Conservation (phyloP, 352 stramenopile genomes). For the Globisporangium echinulatum region DNA sequence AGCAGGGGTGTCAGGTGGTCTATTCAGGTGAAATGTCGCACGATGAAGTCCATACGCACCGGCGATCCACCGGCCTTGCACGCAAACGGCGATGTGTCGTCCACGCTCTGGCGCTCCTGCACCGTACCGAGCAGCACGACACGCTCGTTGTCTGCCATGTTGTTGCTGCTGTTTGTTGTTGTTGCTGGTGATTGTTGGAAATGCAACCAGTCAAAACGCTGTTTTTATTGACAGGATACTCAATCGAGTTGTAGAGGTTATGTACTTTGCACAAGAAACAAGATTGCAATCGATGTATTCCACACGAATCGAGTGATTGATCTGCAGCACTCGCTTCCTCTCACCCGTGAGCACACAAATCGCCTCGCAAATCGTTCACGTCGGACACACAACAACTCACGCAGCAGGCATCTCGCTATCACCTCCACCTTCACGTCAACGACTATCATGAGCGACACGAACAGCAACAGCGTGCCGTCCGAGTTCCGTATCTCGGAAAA, state of each 20-base stretch:
- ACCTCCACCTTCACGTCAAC: no score
- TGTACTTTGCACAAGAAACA: no score
- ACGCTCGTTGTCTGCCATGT: slow-evolving; percentile 36
- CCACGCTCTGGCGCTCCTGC: slow-evolving; percentile 56
- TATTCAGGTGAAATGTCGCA: no score
- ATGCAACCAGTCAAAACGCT: no score
- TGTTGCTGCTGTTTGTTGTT: background rate
- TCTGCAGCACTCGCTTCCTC: no score
- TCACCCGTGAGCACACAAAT: no score
- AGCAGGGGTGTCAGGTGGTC: no score
- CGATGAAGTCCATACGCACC: slow-evolving; percentile 20
- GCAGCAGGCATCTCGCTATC: background rate
- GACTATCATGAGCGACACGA: slow-evolving; percentile 5
- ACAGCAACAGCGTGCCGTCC: slow-evolving; percentile 59
- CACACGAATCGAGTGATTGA: no score
- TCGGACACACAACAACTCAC: background rate
- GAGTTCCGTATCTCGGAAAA: slow-evolving; percentile 89
- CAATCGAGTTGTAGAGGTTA: no score
- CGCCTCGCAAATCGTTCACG: no score
- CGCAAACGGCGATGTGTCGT: slow-evolving; percentile 59
- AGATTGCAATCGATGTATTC: no score
- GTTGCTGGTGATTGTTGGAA: background rate
- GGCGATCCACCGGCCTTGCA: slow-evolving; percentile 75
- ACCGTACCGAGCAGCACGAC: slow-evolving; percentile 65
- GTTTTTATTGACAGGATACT: no score